phyloP scores from a whole-genome alignment of 1,139 yeast species.

The Hyphopichia wangnamkhiaoensis region DNA sequence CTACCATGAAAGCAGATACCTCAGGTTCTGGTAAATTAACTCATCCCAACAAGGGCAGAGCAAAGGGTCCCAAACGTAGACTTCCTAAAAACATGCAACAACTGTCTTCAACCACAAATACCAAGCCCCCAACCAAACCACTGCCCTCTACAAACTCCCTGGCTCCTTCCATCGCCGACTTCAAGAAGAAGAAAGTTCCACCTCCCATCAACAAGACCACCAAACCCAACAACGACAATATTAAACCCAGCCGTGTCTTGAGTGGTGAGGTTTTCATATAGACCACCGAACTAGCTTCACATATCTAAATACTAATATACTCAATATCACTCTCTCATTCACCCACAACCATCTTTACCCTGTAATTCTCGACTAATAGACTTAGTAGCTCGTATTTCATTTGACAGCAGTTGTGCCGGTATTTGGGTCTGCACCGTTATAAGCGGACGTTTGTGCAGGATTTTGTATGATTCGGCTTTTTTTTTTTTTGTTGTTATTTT shows the following conservation, averaged over 20 bases:
- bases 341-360: no score
- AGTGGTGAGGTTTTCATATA: slow-evolving; percentile 32
- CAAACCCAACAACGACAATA: slow-evolving; percentile 29
- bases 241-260: slow-evolving; percentile 28
- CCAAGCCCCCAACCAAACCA: neutral
- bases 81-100: slow-evolving; percentile 46
- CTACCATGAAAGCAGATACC: slow-evolving; percentile 9
- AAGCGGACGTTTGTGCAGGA: neutral
- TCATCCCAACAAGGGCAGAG: slow-evolving; percentile 62
- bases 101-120: neutral
- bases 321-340: no score
- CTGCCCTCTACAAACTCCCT: no score
- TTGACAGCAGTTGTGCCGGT: no score
- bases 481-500: neutral
- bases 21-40: slow-evolving; percentile 31
- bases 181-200: slow-evolving; percentile 15
- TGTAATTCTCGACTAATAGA: no score
- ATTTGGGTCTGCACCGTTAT: no score
- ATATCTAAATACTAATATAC: no score
- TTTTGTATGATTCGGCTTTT: neutral
- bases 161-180: no score
- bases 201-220: slow-evolving; percentile 33
- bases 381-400: no score
- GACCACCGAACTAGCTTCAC: neutral
- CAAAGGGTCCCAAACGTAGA: slow-evolving; percentile 76